These are phyloP conservation scores for Verticillium albo-atrum DNA, from an alignment of 2,329 filamentous ascomycete species.

Conservation along the genomic window DNA sequence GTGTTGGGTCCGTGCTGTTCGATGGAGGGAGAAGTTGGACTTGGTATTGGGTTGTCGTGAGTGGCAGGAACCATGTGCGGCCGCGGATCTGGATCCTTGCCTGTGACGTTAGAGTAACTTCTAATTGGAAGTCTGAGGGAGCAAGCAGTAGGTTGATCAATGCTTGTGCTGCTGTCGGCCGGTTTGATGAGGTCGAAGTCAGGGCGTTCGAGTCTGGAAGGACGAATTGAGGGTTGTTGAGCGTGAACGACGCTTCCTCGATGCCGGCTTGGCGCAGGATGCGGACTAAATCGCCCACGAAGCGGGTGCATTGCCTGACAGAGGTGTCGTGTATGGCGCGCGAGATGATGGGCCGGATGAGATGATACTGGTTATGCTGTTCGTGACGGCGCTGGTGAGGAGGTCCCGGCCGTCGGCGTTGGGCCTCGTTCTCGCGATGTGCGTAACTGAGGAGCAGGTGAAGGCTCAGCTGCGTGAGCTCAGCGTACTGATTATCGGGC, in stretches of 20 bases:
- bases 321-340: conserved; percentile 40
- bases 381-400: conserved; percentile 32
- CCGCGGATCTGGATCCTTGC: conserved; percentile 37
- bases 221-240: conserved; percentile 31
- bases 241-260: conserved; percentile 33
- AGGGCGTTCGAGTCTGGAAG: conserved; percentile 19
- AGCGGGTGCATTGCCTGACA: conserved; percentile 31
- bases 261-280: conserved; percentile 43
- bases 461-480: conserved; percentile 62
- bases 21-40: conserved; percentile 31
- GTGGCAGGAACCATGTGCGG: conserved; percentile 37
- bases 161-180: conserved; percentile 35
- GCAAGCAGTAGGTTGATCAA: conserved; percentile 39
- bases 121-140: conserved; percentile 35
- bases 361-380: conserved; percentile 41
- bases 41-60: conserved; percentile 40
- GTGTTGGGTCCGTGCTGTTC: conserved; percentile 4
- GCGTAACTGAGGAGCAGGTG: conserved; percentile 74
- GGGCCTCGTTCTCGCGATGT: conserved; percentile 70
- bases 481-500: conserved; percentile 49
- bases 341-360: conserved; percentile 49
- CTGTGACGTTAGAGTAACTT: conserved; percentile 40
- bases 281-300: conserved; percentile 37
- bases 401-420: conserved; percentile 55
- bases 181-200: conserved; percentile 25